phyloP scores from a whole-genome alignment of 139 green algal genomes.

The Coccomyxa sp. region DNA sequence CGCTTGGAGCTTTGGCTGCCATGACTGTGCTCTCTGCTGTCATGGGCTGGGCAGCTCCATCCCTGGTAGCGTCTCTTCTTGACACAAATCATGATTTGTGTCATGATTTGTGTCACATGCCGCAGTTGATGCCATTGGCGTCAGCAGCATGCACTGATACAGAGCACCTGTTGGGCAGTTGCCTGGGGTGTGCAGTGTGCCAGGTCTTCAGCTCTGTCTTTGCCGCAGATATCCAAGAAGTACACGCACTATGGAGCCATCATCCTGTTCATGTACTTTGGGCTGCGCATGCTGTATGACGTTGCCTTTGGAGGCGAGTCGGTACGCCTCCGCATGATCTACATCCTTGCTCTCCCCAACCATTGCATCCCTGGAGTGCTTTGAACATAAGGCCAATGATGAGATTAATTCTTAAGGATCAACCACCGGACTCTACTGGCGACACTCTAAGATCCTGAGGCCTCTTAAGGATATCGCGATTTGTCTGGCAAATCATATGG shows the following conservation, averaged over 20 bases:
- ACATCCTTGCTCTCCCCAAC: neutral
- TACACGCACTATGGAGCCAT: slow-evolving; percentile 86
- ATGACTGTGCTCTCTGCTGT: slow-evolving; percentile 90
- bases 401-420: neutral
- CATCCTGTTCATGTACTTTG: slow-evolving; percentile 90
- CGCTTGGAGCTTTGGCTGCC: slow-evolving; percentile 70
- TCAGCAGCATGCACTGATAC: neutral
- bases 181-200: neutral
- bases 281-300: slow-evolving; percentile 76
- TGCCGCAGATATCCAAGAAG: slow-evolving; percentile 68
- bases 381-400: neutral
- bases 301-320: slow-evolving; percentile 19
- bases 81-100: no score
- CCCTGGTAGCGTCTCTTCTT: slow-evolving; percentile 68
- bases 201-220: slow-evolving; percentile 5
- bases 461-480: no score
- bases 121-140: no score
- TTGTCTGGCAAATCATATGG: no score
- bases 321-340: neutral
- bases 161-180: neutral
- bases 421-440: neutral
- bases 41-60: slow-evolving; percentile 83
- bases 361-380: neutral
- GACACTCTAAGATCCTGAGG: neutral
- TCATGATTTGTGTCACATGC: no score